Percentiles rank a stretch among this genome's conserved stretches.
These are phyloP conservation scores for Scytalidium sp. DNA, from an alignment of 2,329 filamentous ascomycete species.

Conservation along the genomic window DNA sequence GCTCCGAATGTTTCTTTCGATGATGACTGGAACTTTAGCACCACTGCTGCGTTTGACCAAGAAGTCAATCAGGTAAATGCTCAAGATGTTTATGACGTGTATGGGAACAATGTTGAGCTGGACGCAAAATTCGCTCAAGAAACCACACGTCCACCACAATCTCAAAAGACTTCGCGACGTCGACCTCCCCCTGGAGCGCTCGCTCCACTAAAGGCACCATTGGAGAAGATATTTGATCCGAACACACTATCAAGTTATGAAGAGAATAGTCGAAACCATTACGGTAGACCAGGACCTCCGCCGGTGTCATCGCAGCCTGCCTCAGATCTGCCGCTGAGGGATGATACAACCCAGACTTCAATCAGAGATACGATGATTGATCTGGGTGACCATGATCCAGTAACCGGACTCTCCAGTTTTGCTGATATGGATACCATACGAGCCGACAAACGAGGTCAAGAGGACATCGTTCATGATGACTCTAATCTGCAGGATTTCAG, in stretches of 20 bases:
- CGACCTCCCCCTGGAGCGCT: constrained; percentile 57
- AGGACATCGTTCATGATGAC: constrained; percentile 17
- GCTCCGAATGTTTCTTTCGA: constrained; percentile 43
- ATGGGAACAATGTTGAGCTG: constrained; percentile 53
- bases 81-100: constrained; percentile 59
- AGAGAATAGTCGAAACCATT: constrained; percentile 60
- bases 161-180: constrained; percentile 41
- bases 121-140: constrained; percentile 41
- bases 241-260: constrained; percentile 64
- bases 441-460: constrained; percentile 15
- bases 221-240: constrained; percentile 65
- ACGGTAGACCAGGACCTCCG: constrained; percentile 37
- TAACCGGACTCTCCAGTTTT: constrained; percentile 54
- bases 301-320: no score
- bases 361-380: constrained; percentile 64
- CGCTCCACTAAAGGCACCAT: constrained; percentile 49
- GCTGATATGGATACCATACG: constrained; percentile 60
- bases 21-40: constrained; percentile 68
- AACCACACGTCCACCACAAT: constrained; percentile 43
- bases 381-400: constrained; percentile 57
- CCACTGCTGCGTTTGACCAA: constrained; percentile 61
- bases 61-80: constrained; percentile 49
- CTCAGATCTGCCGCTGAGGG: constrained; percentile 58
- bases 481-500: constrained; percentile 35
- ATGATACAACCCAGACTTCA: constrained; percentile 48